phyloP scores from a whole-genome alignment of 208 protist species.

The Blechomonas ayalai region DNA sequence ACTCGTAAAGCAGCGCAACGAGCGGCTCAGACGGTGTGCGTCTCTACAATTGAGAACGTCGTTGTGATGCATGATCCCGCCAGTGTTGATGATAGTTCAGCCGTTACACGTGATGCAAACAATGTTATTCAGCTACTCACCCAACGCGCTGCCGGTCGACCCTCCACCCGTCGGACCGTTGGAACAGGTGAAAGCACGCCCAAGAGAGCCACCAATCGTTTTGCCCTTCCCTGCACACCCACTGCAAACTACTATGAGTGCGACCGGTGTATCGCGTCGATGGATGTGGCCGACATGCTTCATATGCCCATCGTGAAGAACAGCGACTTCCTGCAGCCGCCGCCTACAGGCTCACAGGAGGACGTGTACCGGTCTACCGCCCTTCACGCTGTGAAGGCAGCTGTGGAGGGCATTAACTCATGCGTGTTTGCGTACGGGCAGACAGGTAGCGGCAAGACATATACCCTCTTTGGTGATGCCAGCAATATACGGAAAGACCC shows the following conservation, averaged over 20 bases:
- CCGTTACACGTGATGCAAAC: slow-evolving; percentile 50
- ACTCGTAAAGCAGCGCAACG: slow-evolving; percentile 11
- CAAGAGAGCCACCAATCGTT: slow-evolving; percentile 2
- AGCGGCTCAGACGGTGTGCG: slow-evolving; percentile 49
- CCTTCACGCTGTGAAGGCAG: slow-evolving; percentile 53
- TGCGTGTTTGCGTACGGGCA: slow-evolving; percentile 90
- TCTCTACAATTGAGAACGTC: slow-evolving; percentile 66
- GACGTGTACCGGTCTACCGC: slow-evolving; percentile 66
- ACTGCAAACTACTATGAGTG: slow-evolving; percentile 68
- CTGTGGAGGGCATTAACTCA: slow-evolving; percentile 81
- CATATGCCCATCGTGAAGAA: slow-evolving; percentile 56
- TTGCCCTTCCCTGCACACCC: slow-evolving; percentile 26
- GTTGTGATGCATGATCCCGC: slow-evolving; percentile 69
- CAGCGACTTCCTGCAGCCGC: slow-evolving; percentile 60
- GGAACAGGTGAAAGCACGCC: slow-evolving; percentile 10
- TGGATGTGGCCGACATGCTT: slow-evolving; percentile 44
- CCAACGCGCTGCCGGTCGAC: slow-evolving; percentile 12
- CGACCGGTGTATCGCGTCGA: slow-evolving; percentile 49
- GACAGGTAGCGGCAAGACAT: slow-evolving; percentile 89
- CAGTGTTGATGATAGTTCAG: slow-evolving; percentile 31
- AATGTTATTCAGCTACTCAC: slow-evolving; percentile 55
- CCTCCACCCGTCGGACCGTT: slow-evolving; percentile 12
- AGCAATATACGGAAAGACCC: slow-evolving; percentile 36
- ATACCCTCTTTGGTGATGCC: slow-evolving; percentile 86
- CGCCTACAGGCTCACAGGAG: slow-evolving; percentile 58